Evolutionary conservation across 2,329 filamentous ascomycete genomes (phyloP).

Genomic region (Pseudopithomyces maydicus): DNA sequence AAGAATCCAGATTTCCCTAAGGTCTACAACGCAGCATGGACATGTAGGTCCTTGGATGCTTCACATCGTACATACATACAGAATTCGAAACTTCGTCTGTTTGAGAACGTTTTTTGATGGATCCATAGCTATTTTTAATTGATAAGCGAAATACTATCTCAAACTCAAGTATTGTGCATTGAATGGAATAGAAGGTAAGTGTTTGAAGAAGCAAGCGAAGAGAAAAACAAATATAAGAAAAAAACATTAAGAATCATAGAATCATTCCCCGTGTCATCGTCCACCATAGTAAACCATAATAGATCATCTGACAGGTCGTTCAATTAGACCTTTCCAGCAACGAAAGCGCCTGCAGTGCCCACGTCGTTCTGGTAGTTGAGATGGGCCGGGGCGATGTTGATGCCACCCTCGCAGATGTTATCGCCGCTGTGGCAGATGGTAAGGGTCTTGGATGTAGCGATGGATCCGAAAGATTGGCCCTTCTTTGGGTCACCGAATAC

Average conservation of each 20-base stretch:
- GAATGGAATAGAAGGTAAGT: not conserved
- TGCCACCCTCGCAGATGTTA: constrained; percentile 38
- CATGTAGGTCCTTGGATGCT: too few relatives aligned
- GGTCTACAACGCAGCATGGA: too few relatives aligned
- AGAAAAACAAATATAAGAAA: not conserved
- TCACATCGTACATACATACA: too few relatives aligned
- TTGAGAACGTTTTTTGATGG: too few relatives aligned
- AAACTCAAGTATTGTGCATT: not conserved
- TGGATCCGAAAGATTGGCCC: constrained; percentile 33
- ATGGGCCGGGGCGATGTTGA: constrained; percentile 30
- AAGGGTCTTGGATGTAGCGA: constrained; percentile 35
- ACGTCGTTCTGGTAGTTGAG: constrained; percentile 33
- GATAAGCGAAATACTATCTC: too few relatives aligned
- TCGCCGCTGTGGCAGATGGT: constrained; percentile 45
- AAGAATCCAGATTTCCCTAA: too few relatives aligned
- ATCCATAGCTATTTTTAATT: too few relatives aligned
- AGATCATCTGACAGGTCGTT: not conserved
- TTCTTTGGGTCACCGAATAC: constrained; percentile 46
- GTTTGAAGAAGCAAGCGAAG: not conserved
- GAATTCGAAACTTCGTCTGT: too few relatives aligned
- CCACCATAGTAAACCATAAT: not conserved
- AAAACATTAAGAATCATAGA: not conserved
- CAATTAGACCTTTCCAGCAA: constrained; percentile 10
- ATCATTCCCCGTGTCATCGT: not conserved
- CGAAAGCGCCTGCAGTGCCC: constrained; percentile 27